Percentiles rank a stretch among this genome's conserved stretches.
Conservation (phyloP, 2,329 filamentous ascomycete genomes). For the Alternaria dauci region DNA sequence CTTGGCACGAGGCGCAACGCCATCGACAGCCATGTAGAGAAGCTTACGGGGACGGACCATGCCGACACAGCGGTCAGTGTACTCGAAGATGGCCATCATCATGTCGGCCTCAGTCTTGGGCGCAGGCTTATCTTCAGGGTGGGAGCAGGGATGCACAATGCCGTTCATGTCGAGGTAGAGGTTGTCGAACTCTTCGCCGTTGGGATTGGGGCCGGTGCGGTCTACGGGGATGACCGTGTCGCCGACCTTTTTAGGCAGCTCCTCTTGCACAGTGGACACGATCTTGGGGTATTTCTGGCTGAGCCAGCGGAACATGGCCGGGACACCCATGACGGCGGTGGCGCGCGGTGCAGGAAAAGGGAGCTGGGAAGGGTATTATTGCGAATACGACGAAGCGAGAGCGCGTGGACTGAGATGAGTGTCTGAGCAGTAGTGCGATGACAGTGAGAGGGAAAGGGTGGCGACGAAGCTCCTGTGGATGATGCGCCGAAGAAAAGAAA, state of each 20-base stretch:
- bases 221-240: conserved; percentile 86
- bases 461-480: conserved; percentile 21
- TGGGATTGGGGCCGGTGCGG: conserved; percentile 84
- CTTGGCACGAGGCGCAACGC: conserved; percentile 95
- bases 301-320: conserved; percentile 94
- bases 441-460: conserved; percentile 22
- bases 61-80: conserved; percentile 98
- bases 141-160: conserved; percentile 97
- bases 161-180: conserved; percentile 99
- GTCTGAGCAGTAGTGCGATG: conserved; percentile 28
- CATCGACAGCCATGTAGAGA: conserved; percentile 97
- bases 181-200: conserved; percentile 97
- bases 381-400: conserved; percentile 18
- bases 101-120: conserved; percentile 97
- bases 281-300: conserved; percentile 98
- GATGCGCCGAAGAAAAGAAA: conserved; percentile 24
- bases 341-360: conserved; percentile 19
- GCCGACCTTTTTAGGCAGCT: conserved; percentile 81
- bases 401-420: conserved; percentile 26
- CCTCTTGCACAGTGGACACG: conserved; percentile 88
- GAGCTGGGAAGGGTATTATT: conserved; percentile 16
- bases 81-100: conserved; percentile 98
- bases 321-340: conserved; percentile 79
- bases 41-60: conserved; percentile 97
- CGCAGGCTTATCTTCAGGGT: conserved; percentile 90